Conservation (phyloP, 2,329 filamentous ascomycete species). For the Fusarium udum region DNA sequence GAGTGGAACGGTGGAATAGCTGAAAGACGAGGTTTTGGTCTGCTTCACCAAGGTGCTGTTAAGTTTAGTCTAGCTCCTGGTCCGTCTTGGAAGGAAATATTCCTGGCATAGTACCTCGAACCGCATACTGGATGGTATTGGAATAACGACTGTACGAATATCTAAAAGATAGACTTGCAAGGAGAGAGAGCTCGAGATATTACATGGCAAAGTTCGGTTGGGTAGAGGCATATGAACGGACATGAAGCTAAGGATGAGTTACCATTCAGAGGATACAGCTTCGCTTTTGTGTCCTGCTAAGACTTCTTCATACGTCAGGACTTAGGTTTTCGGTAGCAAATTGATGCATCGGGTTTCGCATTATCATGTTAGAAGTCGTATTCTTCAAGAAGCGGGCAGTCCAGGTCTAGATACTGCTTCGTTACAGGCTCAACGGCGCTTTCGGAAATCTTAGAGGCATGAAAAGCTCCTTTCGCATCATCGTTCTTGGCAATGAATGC, state of each 20-base stretch:
- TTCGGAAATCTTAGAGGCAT: background rate
- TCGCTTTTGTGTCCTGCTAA: background rate
- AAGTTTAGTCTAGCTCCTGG: background rate
- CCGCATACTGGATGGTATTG: rapidly evolving
- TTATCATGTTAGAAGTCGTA: background rate
- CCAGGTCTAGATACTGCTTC: background rate
- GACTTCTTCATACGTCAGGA: background rate
- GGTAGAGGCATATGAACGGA: background rate
- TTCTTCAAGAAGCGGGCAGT: background rate
- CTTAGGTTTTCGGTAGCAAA: background rate
- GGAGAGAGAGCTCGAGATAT: no score
- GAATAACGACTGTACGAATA: background rate
- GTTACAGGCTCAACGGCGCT: background rate
- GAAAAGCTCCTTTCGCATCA: background rate
- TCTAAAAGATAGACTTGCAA: no score
- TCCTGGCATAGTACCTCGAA: background rate
- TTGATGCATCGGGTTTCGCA: background rate
- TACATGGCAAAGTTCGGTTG: background rate
- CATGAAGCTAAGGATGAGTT: background rate
- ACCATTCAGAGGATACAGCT: rapidly evolving
- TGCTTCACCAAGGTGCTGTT: background rate
- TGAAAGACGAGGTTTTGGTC: background rate
- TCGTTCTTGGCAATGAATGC: background rate
- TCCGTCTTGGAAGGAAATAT: background rate
- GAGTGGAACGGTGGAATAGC: background rate